phyloP scores from a whole-genome alignment of 257 asterid genomes.

The Galeopsis tetrahit region DNA sequence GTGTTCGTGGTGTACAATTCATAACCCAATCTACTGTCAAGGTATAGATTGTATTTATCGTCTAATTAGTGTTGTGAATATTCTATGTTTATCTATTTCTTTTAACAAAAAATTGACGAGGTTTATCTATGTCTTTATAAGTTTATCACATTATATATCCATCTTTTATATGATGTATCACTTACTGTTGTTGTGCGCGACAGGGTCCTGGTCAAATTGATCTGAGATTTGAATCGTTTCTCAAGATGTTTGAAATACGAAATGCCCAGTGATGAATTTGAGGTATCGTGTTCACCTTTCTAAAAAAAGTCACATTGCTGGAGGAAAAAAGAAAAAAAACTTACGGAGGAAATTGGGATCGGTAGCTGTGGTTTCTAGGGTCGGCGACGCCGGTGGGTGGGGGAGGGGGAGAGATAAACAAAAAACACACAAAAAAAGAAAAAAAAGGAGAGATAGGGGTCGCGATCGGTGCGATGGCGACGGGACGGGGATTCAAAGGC shows the following conservation, averaged over 20 bases:
- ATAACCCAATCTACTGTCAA: slow-evolving; percentile 87
- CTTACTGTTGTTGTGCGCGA: slow-evolving; percentile 36
- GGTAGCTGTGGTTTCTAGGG: no score
- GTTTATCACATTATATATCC: neutral
- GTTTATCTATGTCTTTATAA: neutral
- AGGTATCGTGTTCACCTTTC: slow-evolving; percentile 52
- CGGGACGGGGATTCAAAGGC: no score
- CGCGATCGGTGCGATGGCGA: no score
- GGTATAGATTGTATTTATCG: slow-evolving; percentile 47
- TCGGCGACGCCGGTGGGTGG: no score
- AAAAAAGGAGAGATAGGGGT: no score
- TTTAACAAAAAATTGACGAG: no score
- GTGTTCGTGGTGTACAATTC: slow-evolving; percentile 91
- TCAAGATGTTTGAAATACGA: slow-evolving; percentile 83
- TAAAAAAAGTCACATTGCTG: no score
- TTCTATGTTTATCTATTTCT: no score
- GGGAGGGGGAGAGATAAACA: no score
- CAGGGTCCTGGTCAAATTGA: slow-evolving; percentile 94
- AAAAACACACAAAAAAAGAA: no score
- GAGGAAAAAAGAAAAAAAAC: no score
- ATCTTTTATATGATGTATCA: slow-evolving; percentile 24
- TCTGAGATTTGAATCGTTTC: slow-evolving; percentile 80
- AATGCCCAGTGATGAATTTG: slow-evolving; percentile 81
- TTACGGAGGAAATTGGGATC: no score
- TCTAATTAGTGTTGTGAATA: neutral